A percentile compares a stretch with the other conserved stretches of the same genome.
Conservation (phyloP, 2,329 filamentous ascomycete genomes). For the Aspergillus sp. region DNA sequence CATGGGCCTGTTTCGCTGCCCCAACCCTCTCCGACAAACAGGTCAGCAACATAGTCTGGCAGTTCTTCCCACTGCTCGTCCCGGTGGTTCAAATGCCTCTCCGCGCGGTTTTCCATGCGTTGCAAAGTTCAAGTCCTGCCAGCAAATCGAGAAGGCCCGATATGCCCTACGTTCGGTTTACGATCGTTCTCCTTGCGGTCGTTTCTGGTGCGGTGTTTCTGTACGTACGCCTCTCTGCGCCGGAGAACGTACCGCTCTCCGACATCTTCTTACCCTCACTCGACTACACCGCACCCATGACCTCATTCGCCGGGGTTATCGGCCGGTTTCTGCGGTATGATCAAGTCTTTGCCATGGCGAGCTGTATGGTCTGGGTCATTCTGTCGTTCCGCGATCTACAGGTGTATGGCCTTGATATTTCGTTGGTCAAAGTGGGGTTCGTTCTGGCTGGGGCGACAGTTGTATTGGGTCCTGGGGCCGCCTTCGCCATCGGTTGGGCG, state of each 20-base stretch:
- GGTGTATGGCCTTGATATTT: background rate
- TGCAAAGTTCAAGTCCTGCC: background rate
- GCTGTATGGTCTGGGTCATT: constrained; percentile 8
- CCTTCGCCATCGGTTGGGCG: constrained; percentile 15
- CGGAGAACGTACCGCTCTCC: background rate
- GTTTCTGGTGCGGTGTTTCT: background rate
- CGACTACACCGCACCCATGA: background rate
- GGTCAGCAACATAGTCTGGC: constrained; percentile 11
- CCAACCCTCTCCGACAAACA: background rate
- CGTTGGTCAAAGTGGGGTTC: constrained; percentile 1
- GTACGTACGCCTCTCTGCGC: background rate
- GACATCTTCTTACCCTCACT: background rate
- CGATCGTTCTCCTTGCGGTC: background rate
- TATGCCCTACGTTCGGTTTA: background rate
- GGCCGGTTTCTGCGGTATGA: constrained; percentile 11
- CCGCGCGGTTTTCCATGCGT: background rate
- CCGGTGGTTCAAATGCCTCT: constrained; percentile 5
- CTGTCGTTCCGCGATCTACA: constrained; percentile 9
- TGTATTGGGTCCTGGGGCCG: constrained; percentile 10
- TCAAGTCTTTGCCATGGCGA: constrained; percentile 2
- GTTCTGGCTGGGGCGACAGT: background rate
- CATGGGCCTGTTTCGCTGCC: constrained; percentile 6
- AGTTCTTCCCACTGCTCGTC: constrained; percentile 11
- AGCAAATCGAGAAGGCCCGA: background rate
- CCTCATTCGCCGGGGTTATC: constrained; percentile 1